Conservation (phyloP, 2,329 filamentous ascomycete species). For the Alternaria arborescens region DNA sequence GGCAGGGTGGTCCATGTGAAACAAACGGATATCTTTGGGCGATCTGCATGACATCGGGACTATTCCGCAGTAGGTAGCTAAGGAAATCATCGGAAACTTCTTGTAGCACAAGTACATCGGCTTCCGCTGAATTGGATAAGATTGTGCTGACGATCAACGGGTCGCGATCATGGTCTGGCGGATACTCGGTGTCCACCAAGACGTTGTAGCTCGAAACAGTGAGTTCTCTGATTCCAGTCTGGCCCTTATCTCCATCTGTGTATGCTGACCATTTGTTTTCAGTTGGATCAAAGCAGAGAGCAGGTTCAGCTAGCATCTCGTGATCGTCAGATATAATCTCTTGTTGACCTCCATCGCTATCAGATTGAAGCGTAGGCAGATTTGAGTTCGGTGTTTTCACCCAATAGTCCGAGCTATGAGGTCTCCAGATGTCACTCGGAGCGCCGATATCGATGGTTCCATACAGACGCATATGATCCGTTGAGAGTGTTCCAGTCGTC, state of each 20-base stretch:
- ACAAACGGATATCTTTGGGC: constrained; percentile 62
- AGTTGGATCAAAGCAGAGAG: constrained; percentile 41
- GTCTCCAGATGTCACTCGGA: constrained; percentile 1
- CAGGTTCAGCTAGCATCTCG: constrained; percentile 34
- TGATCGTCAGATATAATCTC: constrained; percentile 15
- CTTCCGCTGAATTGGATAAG: constrained; percentile 41
- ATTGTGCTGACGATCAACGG: constrained; percentile 48
- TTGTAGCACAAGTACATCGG: constrained; percentile 60
- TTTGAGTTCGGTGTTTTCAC: constrained; percentile 2
- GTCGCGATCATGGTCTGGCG: constrained; percentile 49
- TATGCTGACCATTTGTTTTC: constrained; percentile 34
- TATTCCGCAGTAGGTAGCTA: constrained; percentile 60
- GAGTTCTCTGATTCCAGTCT: constrained; percentile 25
- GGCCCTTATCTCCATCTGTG: background rate
- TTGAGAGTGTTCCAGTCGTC: constrained; percentile 31
- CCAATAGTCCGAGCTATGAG: constrained; percentile 26
- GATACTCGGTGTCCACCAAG: constrained; percentile 51
- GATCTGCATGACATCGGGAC: constrained; percentile 56
- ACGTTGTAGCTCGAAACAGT: constrained; percentile 57
- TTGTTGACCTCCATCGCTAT: constrained; percentile 7
- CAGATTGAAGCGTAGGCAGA: background rate
- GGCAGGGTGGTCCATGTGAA: constrained; percentile 66
- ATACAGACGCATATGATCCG: constrained; percentile 66
- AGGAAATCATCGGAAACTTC: constrained; percentile 73
- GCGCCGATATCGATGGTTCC: constrained; percentile 55